Conservation (phyloP, 768 basidiomycete species). For the Xerocomellus amylosporus region DNA sequence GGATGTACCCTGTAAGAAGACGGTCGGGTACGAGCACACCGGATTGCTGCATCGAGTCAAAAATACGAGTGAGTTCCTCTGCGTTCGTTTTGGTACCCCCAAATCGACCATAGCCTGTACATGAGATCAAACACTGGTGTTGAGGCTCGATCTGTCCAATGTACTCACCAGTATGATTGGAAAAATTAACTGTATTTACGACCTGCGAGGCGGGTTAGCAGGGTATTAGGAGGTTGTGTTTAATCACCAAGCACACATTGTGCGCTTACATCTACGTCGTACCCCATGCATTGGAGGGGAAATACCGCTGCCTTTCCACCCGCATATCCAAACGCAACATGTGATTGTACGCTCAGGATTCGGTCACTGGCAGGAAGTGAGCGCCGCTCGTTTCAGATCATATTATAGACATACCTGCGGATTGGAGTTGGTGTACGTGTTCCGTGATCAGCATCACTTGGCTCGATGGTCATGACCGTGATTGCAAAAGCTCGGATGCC, state of each 20-base stretch:
- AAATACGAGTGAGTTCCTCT: slow-evolving; percentile 71
- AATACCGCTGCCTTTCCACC: slow-evolving; percentile 81
- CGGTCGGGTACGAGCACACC: slow-evolving; percentile 70
- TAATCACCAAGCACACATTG: neutral
- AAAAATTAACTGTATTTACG: slow-evolving; percentile 91
- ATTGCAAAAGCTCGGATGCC: neutral
- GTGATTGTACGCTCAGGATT: slow-evolving; percentile 88
- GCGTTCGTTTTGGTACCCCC: slow-evolving; percentile 80
- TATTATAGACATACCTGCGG: slow-evolving; percentile 7
- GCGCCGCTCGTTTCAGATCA: neutral
- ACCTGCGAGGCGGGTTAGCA: slow-evolving; percentile 43
- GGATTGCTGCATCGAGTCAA: slow-evolving; percentile 70
- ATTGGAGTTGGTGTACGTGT: neutral
- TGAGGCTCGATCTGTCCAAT: neutral
- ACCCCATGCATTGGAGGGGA: slow-evolving; percentile 82
- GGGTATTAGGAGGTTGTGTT: neutral
- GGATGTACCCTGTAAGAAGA: slow-evolving; percentile 89
- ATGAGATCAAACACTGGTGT: neutral
- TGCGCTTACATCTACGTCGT: slow-evolving; percentile 84
- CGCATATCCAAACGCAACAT: slow-evolving; percentile 92
- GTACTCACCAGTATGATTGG: slow-evolving; percentile 82
- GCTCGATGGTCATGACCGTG: slow-evolving; percentile 8
- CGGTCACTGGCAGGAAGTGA: slow-evolving; percentile 40
- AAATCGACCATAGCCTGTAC: slow-evolving; percentile 73
- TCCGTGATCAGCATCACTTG: neutral